Evolutionary conservation across 345 rosid genomes (phyloP), one percentile per base, ranked within the genome.

Genomic region (Corymbia maculata): DNA sequence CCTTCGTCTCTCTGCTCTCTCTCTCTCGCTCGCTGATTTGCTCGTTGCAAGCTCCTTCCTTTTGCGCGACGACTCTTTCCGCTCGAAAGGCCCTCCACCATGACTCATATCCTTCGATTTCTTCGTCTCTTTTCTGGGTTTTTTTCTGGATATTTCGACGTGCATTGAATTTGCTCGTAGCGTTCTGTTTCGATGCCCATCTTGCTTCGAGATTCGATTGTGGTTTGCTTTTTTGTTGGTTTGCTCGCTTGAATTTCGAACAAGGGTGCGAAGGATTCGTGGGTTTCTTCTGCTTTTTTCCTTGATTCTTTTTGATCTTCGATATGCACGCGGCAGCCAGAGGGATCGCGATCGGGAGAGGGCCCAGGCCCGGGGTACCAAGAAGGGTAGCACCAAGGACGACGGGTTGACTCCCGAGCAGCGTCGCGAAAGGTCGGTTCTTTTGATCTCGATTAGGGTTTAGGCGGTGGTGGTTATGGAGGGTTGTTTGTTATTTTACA

Each of bases 331-430:
- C 86, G 96, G 95, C 30, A 94, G 87, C 88, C 96, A 94, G 93
- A 93, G 96, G 85, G 96, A 94, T 6, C 86, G 89, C 50, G 96
- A 94, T 80, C 93, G 96, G 22, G 94, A 93, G 89, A 90, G 95
- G 87, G 92, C 96, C 21, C 91, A 91, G 85, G 86, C 96, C 50
- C 90, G 95, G 55, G 19, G 30, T 66, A 32, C 21, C 75, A 45
- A 51, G 86, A 92, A 92, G 89, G 86, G 90, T 30, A 84, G 90
- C n/a, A 13, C 2, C 86, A 94, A 93, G 79, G 92, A 90, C 66
- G 95, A 93, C 32, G 95, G 95, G 55, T 89, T 94, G 89, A 94
- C 95, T 15, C 95, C 94, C 49, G 96, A 94, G 88, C 96, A 93
- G 87, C 95, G 96, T 90, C 95, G 96, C 9, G 94, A 93, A 82